Conservation (phyloP, 1,284 basidiomycete species). For the Microbotryum scabiosae region DNA sequence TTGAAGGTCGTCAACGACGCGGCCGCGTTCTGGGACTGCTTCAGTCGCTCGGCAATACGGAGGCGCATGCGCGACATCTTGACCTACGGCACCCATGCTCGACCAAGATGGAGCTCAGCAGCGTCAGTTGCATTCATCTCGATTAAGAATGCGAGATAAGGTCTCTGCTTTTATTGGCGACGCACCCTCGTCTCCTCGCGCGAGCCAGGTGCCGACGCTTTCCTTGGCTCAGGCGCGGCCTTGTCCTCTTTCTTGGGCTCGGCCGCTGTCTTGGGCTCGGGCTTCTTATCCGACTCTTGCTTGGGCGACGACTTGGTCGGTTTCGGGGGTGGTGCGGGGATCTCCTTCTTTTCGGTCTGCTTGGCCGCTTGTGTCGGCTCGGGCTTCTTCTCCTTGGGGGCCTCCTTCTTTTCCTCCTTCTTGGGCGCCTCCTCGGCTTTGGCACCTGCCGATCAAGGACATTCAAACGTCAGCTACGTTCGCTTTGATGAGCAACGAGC, state of each 20-base stretch:
- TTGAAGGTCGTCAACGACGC: constrained; percentile 98
- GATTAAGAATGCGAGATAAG: no score
- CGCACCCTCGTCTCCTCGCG: constrained; percentile 77
- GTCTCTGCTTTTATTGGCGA: constrained; percentile 10
- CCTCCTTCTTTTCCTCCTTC: constrained; percentile 36
- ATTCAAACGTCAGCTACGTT: background rate
- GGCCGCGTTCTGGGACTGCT: constrained; percentile 95
- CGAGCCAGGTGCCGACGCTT: constrained; percentile 33
- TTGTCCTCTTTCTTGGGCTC: constrained; percentile 34
- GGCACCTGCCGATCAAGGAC: constrained; percentile 25
- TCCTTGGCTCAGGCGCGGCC: constrained; percentile 22
- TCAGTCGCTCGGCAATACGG: constrained; percentile 93
- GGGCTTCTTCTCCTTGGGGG: constrained; percentile 31
- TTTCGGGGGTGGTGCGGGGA: constrained; percentile 47
- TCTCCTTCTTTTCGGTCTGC: constrained; percentile 21
- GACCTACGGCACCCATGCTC: constrained; percentile 48
- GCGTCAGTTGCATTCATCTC: constrained; percentile 9
- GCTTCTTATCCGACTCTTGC: constrained; percentile 31
- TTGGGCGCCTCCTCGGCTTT: constrained; percentile 38
- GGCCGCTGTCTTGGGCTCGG: constrained; percentile 33
- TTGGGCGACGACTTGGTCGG: constrained; percentile 66
- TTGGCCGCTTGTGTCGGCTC: constrained; percentile 36
- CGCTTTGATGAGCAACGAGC: background rate
- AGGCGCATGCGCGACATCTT: constrained; percentile 98
- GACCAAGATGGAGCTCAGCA: background rate